phyloP scores from a whole-genome alignment of 1,284 basidiomycete genomes.

The Volvariella volvacea region DNA sequence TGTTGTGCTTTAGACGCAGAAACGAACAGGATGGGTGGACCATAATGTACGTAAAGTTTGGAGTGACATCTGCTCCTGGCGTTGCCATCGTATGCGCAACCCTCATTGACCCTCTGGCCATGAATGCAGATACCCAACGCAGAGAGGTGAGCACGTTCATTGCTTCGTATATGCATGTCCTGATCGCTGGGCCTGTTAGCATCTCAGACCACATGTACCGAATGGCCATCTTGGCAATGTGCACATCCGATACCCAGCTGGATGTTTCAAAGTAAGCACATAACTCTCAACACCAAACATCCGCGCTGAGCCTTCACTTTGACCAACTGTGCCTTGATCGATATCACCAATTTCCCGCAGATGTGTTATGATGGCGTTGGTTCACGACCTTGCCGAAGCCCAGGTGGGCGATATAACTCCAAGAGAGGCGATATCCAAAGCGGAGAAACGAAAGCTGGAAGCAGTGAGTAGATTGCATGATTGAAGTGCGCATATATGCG shows the following conservation, averaged over 20 bases:
- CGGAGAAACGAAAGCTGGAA: conserved; percentile 77
- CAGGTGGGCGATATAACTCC: conserved; percentile 97
- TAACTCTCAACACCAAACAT: neutral
- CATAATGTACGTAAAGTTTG: conserved; percentile 68
- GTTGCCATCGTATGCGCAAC: too few species aligned
- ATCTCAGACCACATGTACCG: conserved; percentile 98
- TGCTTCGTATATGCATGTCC: too few species aligned
- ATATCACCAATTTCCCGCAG: conserved; percentile 30
- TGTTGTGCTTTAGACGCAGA: conserved; percentile 78
- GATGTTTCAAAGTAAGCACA: conserved; percentile 70
- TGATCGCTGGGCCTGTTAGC: conserved; percentile 31
- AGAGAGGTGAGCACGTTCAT: conserved; percentile 55
- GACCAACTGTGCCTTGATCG: too few species aligned
- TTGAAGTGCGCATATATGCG: neutral
- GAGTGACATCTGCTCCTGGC: neutral
- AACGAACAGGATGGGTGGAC: conserved; percentile 91
- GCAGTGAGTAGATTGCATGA: conserved; percentile 33
- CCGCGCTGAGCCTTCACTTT: too few species aligned
- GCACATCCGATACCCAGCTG: conserved; percentile 61
- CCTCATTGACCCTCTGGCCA: too few species aligned
- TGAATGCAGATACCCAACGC: conserved; percentile 65
- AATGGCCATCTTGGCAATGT: conserved; percentile 90
- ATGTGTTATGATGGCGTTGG: conserved; percentile 84
- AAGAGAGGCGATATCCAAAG: conserved; percentile 77
- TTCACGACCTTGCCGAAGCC: conserved; percentile 96